Base-by-base conservation (phyloP, 805 yeast species). In the Candida endomychidarum region DNA sequence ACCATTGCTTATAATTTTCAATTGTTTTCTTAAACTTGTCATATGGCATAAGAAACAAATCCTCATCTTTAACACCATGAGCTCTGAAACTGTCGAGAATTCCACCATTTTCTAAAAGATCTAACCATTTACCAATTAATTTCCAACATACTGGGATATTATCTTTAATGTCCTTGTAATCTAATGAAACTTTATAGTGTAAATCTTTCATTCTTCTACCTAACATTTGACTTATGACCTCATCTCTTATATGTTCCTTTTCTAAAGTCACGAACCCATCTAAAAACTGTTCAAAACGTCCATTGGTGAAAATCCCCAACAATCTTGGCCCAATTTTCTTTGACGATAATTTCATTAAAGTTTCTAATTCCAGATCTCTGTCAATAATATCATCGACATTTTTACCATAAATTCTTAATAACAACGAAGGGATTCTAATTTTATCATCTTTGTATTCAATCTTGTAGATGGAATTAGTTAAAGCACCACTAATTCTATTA, bases 141-240 rank as follows among this genome's bases (percentile, higher is more conserved):
- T 57, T 59, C 91, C 96, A 89, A 7, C 77, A 74, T 35, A 72
- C 68, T 0, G 98, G 86, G 1, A 93, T 85, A 10, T 57, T 57
- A 23, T 39, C 46, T 5, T 57, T 58, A 31, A 70, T 65, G 52
- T 89, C 96, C 3, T 63, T 65, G 2, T 62, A 58, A 16, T 77
- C 74, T 38, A 93, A 65, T 10, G 77, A 79, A 15, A 93, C 81
- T 53, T 91, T 90, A 41, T 72, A 73, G 57, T 93, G 99, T 41
- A 93, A 72, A 51, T 93, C 97, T 55, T 90, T 83, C 98, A 93
- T 93, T 68, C 99, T 82, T 69, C 96, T 80, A 10, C 96, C 97
- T 48, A 93, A 83, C 70, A 86, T 84, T 48, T 83, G 81, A 34
- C 89, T 79, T 14, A 86, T 81, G 20, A 80, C 81, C 46, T 87